A percentile compares a stretch with the other conserved stretches of the same genome.
Conservation (phyloP, 768 basidiomycete species). For the Zangia roseola region DNA sequence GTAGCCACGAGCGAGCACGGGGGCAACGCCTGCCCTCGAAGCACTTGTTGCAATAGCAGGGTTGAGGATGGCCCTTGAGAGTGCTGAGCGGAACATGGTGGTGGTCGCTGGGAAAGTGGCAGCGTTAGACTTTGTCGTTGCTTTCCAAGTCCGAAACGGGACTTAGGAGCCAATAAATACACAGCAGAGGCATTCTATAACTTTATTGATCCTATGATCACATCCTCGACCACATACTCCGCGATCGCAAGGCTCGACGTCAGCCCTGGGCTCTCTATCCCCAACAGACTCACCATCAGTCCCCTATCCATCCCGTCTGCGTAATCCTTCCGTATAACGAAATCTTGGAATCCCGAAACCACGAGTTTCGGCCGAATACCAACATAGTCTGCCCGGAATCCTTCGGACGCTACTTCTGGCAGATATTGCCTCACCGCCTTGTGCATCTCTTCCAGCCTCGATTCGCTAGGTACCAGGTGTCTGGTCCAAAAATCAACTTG, state of each 20-base stretch:
- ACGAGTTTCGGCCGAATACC: conserved; percentile 89
- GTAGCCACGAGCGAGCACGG: conserved; percentile 68
- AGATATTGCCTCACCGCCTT: conserved; percentile 72
- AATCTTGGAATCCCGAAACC: conserved; percentile 84
- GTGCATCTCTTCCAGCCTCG: conserved; percentile 63
- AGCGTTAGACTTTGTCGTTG: neutral
- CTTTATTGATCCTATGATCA: conserved; percentile 20
- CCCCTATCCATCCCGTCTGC: conserved; percentile 36
- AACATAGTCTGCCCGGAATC: conserved; percentile 77
- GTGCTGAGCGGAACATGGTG: conserved; percentile 70
- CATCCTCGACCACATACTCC: conserved; percentile 70
- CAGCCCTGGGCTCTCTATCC: conserved; percentile 91
- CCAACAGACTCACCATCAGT: conserved; percentile 77
- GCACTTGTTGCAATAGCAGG: conserved; percentile 43
- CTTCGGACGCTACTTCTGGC: conserved; percentile 56
- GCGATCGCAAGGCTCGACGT: conserved; percentile 87
- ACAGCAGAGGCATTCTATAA: no score
- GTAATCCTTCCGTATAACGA: conserved; percentile 67
- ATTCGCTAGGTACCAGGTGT: conserved; percentile 63
- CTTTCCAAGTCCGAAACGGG: conserved; percentile 16
- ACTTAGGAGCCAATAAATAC: no score
- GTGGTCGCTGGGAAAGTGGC: conserved; percentile 35
- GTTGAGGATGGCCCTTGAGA: conserved; percentile 50
- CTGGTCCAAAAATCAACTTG: conserved; percentile 75
- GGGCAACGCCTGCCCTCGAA: conserved; percentile 41